Evolutionary conservation across 2,329 filamentous ascomycete species (phyloP).

Genomic region (Nannizziopsis barbatae): DNA sequence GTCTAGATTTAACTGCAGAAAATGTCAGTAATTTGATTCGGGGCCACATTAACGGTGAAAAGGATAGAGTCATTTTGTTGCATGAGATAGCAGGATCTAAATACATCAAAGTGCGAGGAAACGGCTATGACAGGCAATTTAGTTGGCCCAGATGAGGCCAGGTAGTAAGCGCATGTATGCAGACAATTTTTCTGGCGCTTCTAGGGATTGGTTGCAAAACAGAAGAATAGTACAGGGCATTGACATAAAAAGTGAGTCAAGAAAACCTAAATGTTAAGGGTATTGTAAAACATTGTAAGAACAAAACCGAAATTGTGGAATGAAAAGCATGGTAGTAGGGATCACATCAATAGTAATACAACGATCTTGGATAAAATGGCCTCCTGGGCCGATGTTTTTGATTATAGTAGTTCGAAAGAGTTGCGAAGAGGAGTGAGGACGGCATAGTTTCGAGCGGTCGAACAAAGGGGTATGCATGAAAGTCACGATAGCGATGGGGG

Average conservation of each 20-base stretch:
- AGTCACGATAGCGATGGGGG: too few species aligned
- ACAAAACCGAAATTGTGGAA: not conserved
- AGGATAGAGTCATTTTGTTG: not conserved
- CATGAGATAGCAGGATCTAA: not conserved
- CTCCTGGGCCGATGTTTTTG: not conserved
- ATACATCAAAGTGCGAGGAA: not conserved
- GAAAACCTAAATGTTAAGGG: not conserved
- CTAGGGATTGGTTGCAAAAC: too few species aligned
- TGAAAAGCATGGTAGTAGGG: not conserved
- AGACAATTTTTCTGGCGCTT: not conserved
- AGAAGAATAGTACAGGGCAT: not conserved
- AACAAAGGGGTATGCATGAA: too few species aligned
- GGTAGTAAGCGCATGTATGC: not conserved
- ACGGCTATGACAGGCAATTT: not conserved
- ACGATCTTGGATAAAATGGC: not conserved
- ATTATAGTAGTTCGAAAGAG: too few species aligned
- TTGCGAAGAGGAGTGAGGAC: too few species aligned
- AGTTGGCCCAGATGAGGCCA: not conserved
- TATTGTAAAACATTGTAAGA: not conserved
- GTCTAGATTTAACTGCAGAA: too few species aligned
- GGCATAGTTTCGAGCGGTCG: too few species aligned
- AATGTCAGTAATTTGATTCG: too few species aligned
- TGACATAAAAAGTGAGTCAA: not conserved
- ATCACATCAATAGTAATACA: not conserved
- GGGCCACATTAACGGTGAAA: too few species aligned